Percentiles rank a stretch among this genome's conserved stretches.
phyloP scores from a whole-genome alignment of 768 basidiomycete genomes.

The Tephrocybe sp. region DNA sequence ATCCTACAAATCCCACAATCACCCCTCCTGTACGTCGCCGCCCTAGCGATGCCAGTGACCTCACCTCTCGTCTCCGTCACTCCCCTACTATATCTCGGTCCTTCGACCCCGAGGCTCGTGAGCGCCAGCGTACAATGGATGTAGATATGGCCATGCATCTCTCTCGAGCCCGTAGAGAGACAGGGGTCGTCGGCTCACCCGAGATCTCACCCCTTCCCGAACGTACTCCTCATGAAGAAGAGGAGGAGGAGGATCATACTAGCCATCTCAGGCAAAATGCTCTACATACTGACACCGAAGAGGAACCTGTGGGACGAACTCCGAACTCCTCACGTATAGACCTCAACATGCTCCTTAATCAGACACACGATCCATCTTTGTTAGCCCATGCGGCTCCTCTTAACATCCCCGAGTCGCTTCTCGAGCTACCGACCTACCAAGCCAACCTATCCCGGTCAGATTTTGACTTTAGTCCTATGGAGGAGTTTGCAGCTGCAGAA shows the following conservation, averaged over 20 bases:
- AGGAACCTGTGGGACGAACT: conserved; percentile 14
- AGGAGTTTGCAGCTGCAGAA: conserved; percentile 72
- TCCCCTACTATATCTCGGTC: conserved; percentile 65
- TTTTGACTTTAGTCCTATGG: conserved; percentile 77
- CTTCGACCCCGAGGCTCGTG: conserved; percentile 68
- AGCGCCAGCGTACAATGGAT: conserved; percentile 92
- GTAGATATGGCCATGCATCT: conserved; percentile 88
- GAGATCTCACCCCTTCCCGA: conserved; percentile 27
- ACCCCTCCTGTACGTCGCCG: conserved; percentile 9
- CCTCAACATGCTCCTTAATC: conserved; percentile 37
- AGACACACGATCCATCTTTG: conserved; percentile 48
- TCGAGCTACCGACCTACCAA: conserved; percentile 69
- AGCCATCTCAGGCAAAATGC: conserved; percentile 19
- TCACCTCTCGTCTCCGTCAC: conserved; percentile 41
- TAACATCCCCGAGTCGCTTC: conserved; percentile 27
- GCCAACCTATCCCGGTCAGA: conserved; percentile 50
- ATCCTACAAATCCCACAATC: conserved; percentile 4
- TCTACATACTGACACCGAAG: conserved; percentile 16
- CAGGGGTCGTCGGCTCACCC: conserved; percentile 36
- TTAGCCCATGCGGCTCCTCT: conserved; percentile 28
- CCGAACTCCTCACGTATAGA: conserved; percentile 28
- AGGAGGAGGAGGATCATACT: conserved; percentile 46
- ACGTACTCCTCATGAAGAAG: conserved; percentile 25
- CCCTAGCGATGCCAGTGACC: conserved; percentile 39
- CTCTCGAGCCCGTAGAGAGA: conserved; percentile 68